Conservation (phyloP, 768 basidiomycete species). For the Naganishia friedmannii region DNA sequence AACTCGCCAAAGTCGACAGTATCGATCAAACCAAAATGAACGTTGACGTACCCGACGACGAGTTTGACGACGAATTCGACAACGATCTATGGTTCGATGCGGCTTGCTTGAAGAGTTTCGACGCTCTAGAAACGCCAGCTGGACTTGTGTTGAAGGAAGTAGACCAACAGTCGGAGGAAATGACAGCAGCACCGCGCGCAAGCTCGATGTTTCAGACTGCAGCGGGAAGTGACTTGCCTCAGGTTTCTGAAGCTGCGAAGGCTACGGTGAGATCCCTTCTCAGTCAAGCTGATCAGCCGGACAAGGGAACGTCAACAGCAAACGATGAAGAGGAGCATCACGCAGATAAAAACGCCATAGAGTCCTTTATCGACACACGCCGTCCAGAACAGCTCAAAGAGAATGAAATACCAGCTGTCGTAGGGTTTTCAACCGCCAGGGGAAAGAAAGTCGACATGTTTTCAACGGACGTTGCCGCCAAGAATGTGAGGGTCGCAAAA, state of each 20-base stretch:
- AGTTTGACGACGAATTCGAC: conserved; percentile 29
- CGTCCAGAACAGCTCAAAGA: background rate
- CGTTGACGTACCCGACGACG: conserved; percentile 7
- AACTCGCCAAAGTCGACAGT: too few species aligned
- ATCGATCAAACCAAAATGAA: conserved; percentile 2
- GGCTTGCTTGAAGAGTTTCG: conserved; percentile 29
- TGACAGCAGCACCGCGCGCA: background rate
- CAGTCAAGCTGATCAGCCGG: background rate
- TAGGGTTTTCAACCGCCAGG: conserved; percentile 7
- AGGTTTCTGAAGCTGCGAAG: conserved; percentile 23
- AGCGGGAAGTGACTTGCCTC: conserved; percentile 6
- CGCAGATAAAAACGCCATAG: background rate
- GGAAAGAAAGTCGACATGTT: conserved; percentile 4
- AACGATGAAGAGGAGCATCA: background rate
- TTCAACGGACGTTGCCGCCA: background rate
- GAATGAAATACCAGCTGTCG: conserved; percentile 1
- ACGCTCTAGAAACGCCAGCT: background rate
- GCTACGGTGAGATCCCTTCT: conserved; percentile 1
- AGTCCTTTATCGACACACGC: conserved; percentile 21
- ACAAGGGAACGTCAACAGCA: background rate
- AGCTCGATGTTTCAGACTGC: conserved; percentile 29
- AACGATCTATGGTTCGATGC: conserved; percentile 34
- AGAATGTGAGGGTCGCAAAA: conserved; percentile 11
- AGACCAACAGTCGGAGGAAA: background rate
- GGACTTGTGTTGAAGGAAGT: background rate